Evolutionary conservation across 1,284 basidiomycete genomes (phyloP), one percentile per base, ranked within the genome.

Genomic region (Puccinia novopanici): DNA sequence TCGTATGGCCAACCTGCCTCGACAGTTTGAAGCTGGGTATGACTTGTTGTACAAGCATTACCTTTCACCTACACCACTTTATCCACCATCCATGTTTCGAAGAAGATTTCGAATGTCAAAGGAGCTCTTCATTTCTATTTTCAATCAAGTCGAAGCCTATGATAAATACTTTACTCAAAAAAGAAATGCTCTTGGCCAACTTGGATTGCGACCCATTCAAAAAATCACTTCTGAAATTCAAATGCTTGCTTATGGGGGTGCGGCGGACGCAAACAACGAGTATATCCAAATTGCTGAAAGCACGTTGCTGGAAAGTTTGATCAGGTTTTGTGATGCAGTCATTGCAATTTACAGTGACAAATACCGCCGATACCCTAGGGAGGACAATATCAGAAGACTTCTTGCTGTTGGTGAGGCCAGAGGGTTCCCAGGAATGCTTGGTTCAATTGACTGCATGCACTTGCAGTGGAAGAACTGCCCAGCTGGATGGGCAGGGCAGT

Each of bases 161-260:
- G 45, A n/a, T n/a, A n/a, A n/a, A n/a, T n/a, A n/a, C n/a, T n/a
- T n/a, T n/a, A n/a, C n/a, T n/a, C n/a, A n/a, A n/a, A n/a, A n/a
- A n/a, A n/a, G n/a, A n/a, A n/a, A n/a, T n/a, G n/a, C n/a, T n/a
- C n/a, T n/a, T n/a, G 45, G 45, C 6, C 45, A 45, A 45, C 45
- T 15, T 15, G 45, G 45, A 45, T 45, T 45, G 15, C 45, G 15
- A 6, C 45, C 45, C 8, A 6, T 45, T 9, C 72, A 74, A 34
- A 75, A 75, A 55, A 42, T 57, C 37, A 61, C 72, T 22, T 54
- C 30, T 4, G 54, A 13, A 15, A 24, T 75, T 1, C 34, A 30
- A 17, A 54, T 59, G 55, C 34, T 75, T 19, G 13, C 55, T 3
- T 75, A 75, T 61, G 72, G 72, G 12, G 52, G 37, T 45, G 40